Evolutionary conservation across 192 early-diverging fungal genomes (phyloP).

Genomic region (Coemansia sp.): DNA sequence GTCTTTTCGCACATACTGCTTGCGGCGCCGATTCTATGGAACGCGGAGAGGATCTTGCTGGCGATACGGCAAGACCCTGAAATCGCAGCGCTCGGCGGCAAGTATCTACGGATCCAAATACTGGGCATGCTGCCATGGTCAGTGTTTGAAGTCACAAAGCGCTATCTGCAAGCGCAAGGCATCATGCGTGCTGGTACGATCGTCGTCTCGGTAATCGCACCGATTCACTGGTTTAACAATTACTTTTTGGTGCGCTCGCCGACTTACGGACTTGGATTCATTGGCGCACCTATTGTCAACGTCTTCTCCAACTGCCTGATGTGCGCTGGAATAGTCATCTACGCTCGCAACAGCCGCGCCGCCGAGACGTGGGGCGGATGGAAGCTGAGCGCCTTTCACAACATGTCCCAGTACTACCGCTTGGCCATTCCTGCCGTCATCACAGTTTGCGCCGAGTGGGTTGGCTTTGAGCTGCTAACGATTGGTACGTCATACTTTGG

Average conservation of each 20-base stretch:
- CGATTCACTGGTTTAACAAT: slow-evolving; percentile 74
- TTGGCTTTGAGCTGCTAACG: slow-evolving; percentile 55
- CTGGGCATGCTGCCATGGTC: slow-evolving; percentile 76
- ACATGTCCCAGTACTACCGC: slow-evolving; percentile 58
- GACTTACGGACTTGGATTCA: slow-evolving; percentile 67
- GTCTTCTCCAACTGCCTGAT: slow-evolving; percentile 77
- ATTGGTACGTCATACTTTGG: slow-evolving; percentile 62
- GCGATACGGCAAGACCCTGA: slow-evolving; percentile 72
- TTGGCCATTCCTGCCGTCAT: slow-evolving; percentile 74
- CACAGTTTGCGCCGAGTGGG: slow-evolving; percentile 76
- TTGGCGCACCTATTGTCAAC: slow-evolving; percentile 85
- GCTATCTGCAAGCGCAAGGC: slow-evolving; percentile 88
- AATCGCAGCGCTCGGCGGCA: slow-evolving; percentile 68
- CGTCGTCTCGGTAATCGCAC: slow-evolving; percentile 70
- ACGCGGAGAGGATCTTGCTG: slow-evolving; percentile 70
- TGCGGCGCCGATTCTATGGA: slow-evolving; percentile 71
- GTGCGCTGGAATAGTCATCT: slow-evolving; percentile 64
- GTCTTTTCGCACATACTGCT: slow-evolving; percentile 70
- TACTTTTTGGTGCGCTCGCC: slow-evolving; percentile 79
- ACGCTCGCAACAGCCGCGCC: slow-evolving; percentile 63
- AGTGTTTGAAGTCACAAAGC: slow-evolving; percentile 83
- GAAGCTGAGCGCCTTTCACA: slow-evolving; percentile 43
- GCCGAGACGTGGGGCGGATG: slow-evolving; percentile 72
- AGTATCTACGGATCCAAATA: slow-evolving; percentile 68
- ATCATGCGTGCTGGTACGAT: slow-evolving; percentile 83